Evolutionary conservation across 140 eudicot genomes (phyloP).

Genomic region (Senecio squalidus): DNA sequence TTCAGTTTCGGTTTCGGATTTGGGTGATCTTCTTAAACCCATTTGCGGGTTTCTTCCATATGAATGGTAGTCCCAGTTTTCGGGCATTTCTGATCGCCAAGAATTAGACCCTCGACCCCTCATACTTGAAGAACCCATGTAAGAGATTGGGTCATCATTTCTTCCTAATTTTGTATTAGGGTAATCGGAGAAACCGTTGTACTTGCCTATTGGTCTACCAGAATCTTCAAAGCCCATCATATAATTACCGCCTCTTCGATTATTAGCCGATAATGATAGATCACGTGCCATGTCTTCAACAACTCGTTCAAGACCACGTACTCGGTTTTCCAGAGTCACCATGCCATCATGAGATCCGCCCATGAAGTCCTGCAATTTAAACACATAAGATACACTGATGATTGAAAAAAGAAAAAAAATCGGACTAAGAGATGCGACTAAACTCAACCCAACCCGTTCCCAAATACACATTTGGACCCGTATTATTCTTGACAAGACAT

Average conservation of each 20-base stretch:
- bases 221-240: slow-evolving; percentile 75
- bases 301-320: slow-evolving; percentile 86
- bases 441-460: not conserved
- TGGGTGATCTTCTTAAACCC: slow-evolving; percentile 65
- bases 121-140: slow-evolving; percentile 41
- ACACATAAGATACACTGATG: no score
- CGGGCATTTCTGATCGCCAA: slow-evolving; percentile 56
- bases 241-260: slow-evolving; percentile 58
- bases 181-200: slow-evolving; percentile 64
- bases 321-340: slow-evolving; percentile 83
- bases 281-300: slow-evolving; percentile 98
- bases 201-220: slow-evolving; percentile 52
- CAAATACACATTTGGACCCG: not conserved
- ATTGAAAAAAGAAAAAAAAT: not conserved
- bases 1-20: slow-evolving; percentile 57
- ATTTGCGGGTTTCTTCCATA: slow-evolving; percentile 54
- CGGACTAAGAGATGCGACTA: not conserved
- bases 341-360: slow-evolving; percentile 98
- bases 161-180: slow-evolving; percentile 52
- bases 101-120: slow-evolving; percentile 69
- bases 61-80: slow-evolving; percentile 54
- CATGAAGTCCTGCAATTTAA: slow-evolving; percentile 95
- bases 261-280: slow-evolving; percentile 57
- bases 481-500: not conserved
- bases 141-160: slow-evolving; percentile 41